Base-by-base conservation (phyloP, 2,329 filamentous ascomycete species). In the Fusarium duplospermum region DNA sequence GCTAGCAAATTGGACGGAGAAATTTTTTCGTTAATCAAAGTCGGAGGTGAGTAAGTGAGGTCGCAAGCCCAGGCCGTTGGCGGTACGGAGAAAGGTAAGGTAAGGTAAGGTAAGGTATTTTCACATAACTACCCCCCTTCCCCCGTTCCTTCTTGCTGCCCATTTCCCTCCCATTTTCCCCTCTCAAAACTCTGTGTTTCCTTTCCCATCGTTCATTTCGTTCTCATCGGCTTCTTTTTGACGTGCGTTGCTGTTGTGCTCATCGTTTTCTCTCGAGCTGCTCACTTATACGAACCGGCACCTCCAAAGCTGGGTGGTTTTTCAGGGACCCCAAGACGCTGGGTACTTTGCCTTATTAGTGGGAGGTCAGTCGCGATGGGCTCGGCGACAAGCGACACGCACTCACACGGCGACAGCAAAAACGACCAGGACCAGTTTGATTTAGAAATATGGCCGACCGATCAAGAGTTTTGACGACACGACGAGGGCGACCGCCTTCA, bases 121-220 rank as follows among this genome's bases (percentile, higher is more conserved):
- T 81, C 81, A 80, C 80, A 82, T 82, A 82, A 80, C 80, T 82
- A 79, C 78, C 80, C 80, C 79, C 80, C 78, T 78, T 79, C 76
- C 80, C 81, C 80, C 80, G 76, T 79, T 78, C 76, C 74, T 76
- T 79, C 70, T 78, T 73, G 66, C 73, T 73, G 70, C 76, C 77
- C 73, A 68, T 73, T 79, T 78, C 72, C 76, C 67, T 74, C 74
- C 70, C 67, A 70, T 77, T 80, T 77, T 58, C 72, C 69, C 70
- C 69, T 78, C 71, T 76, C 66, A 63, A 69, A 65, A 65, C 47
- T 61, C 59, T 69, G 50, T 69, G 45, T 35, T 73, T 67, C 70
- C 73, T 69, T 74, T 74, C 47, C 66, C 64, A 57, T 73, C 61
- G 27, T 64, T 64, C 52, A 42, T 45, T 54, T 40, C 59, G 20